Evolutionary conservation across 179 eudicot genomes (phyloP), one percentile per base, ranked within the genome.

Genomic region (Nepenthes alata): DNA sequence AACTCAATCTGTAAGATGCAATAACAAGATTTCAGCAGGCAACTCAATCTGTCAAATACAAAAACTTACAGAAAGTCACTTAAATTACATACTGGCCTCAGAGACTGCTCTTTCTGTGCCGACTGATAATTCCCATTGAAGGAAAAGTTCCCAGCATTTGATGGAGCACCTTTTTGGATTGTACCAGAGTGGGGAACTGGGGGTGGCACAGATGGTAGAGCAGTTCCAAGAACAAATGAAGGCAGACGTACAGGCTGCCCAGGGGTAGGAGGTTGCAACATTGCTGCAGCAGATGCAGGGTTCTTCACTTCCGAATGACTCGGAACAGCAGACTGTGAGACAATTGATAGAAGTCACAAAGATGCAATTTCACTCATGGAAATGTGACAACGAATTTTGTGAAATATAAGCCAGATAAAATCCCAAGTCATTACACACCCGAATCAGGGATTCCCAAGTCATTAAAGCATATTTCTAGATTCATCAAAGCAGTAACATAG

Each of bases 231-330:
- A 39, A 59, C 25, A 61, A 67, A 74, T 35, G 79, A 47, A 59
- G 37, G 57, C 47, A 71, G 67, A 49, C 61, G 51, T 55, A 65
- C 39, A 56, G 69, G 53, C 60, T 66, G 70, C 65, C 61, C 74
- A 62, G 76, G 80, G 63, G 63, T 60, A 59, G 72, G 76, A 65
- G 76, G 78, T 44, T 68, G 81, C 52, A 58, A 52, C 57, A 63
- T 60, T 63, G 63, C 64, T 11, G 70, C 63, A 69, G 70, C 53
- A 16, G 65, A 12, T 47, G 60, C 9, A 54, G 63, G 44, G 54
- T 49, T 60, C 51, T 53, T 56, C 41, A 36, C 63, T 62, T 59
- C 35, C 12, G 70, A 56, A 35, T 68, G 44, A 14, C 39, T 60
- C 54, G 54, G 61, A 48, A 41, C 72, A 62, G 39, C 50, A 37